These are phyloP conservation scores for Sistotremastrum niveocremeum DNA, from an alignment of 768 basidiomycete species.

Conservation along the genomic window DNA sequence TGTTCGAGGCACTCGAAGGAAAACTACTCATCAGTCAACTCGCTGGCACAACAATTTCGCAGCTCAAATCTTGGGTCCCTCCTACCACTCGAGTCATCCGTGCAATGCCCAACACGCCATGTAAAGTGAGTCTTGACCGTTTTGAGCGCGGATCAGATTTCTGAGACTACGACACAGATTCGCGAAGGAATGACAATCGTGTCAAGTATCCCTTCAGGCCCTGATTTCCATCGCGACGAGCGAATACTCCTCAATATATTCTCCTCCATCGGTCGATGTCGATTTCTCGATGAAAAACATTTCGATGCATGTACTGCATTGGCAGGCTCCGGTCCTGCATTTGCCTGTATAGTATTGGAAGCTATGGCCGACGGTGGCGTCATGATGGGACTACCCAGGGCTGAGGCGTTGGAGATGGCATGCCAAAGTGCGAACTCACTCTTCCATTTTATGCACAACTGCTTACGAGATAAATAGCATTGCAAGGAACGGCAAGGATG, in stretches of 20 bases:
- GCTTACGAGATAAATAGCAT: constrained; percentile 32
- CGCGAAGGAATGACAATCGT: constrained; percentile 98
- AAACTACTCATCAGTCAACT: constrained; percentile 95
- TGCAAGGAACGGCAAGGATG: constrained; percentile 97
- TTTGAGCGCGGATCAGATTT: neutral
- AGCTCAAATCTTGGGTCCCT: constrained; percentile 62
- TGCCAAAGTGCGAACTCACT: constrained; percentile 62
- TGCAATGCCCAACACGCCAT: constrained; percentile 98
- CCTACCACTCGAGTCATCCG: constrained; percentile 77
- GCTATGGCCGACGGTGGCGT: constrained; percentile 99
- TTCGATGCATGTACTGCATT: constrained; percentile 98
- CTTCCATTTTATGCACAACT: neutral
- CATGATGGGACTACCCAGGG: constrained; percentile 97
- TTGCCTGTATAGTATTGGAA: constrained; percentile 92
- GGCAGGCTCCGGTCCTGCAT: constrained; percentile 92
- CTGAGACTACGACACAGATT: constrained; percentile 41
- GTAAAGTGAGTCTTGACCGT: constrained; percentile 45
- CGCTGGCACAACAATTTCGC: constrained; percentile 86
- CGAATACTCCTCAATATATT: constrained; percentile 83
- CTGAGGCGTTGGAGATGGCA: constrained; percentile 88
- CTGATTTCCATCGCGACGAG: constrained; percentile 44
- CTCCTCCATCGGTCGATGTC: constrained; percentile 90
- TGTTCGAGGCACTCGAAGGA: constrained; percentile 70
- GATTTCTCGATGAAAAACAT: constrained; percentile 95
- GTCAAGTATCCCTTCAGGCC: constrained; percentile 48